These are phyloP conservation scores for Closterium sp. DNA, from an alignment of 139 green algal genomes.

Conservation along the genomic window DNA sequence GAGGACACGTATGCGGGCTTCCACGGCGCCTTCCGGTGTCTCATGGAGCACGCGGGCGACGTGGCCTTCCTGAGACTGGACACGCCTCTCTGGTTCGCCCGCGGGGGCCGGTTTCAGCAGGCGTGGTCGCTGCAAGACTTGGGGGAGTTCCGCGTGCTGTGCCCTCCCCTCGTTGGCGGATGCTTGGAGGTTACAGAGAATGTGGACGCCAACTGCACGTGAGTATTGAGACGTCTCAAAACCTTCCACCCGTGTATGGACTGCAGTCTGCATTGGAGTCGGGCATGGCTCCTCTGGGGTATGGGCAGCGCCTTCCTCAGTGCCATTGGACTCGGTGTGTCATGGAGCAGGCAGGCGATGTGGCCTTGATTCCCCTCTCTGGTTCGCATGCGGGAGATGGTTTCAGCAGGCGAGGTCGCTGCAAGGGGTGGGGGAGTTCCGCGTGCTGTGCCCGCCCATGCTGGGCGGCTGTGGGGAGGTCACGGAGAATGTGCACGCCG, in stretches of 20 bases:
- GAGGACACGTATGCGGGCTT: slow-evolving; percentile 54
- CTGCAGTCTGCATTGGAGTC: too few relatives aligned
- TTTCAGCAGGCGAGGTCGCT: slow-evolving; percentile 14
- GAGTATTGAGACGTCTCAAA: background rate
- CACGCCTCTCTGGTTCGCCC: slow-evolving; percentile 23
- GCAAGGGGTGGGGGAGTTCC: background rate
- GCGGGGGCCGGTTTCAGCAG: background rate
- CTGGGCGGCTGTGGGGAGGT: background rate
- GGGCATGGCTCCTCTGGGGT: slow-evolving; percentile 18
- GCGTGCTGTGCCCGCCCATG: slow-evolving; percentile 1
- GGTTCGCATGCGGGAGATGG: slow-evolving; percentile 12
- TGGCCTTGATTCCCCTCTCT: slow-evolving; percentile 39
- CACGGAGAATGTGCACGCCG: background rate
- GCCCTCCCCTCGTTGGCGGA: background rate
- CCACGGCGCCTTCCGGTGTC: slow-evolving; percentile 52
- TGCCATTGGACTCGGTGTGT: too few relatives aligned
- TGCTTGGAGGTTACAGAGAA: slow-evolving; percentile 15
- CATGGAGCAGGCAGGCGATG: slow-evolving; percentile 57
- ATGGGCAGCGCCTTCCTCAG: slow-evolving; percentile 53
- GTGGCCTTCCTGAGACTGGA: slow-evolving; percentile 61
- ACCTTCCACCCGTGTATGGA: too few relatives aligned
- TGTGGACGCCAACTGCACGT: slow-evolving; percentile 12
- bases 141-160: slow-evolving; percentile 3
- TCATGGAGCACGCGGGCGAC: slow-evolving; percentile 59
- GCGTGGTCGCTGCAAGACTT: slow-evolving; percentile 3